These are phyloP conservation scores for Cajanus cajan DNA, from an alignment of 306 rosid genomes.

Conservation along the genomic window DNA sequence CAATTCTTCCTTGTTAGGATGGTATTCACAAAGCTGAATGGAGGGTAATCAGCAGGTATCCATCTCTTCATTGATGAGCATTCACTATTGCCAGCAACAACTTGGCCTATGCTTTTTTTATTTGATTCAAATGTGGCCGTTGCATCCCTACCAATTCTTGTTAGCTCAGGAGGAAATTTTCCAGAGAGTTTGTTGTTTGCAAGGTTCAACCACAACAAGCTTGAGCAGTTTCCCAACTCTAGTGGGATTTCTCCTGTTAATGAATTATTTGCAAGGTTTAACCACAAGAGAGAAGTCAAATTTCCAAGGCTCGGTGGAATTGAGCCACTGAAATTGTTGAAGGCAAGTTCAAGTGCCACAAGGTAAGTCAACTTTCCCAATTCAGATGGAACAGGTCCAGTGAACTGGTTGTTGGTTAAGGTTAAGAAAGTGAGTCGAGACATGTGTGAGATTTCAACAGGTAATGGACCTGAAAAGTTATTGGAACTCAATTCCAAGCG, in stretches of 20 bases:
- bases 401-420: conserved; percentile 67
- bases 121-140: conserved; percentile 55
- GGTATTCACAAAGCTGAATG: conserved; percentile 69
- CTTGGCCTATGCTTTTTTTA: background rate
- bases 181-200: conserved; percentile 75
- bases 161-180: conserved; percentile 56
- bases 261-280: conserved; percentile 75
- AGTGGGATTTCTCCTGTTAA: conserved; percentile 65
- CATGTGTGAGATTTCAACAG: conserved; percentile 63
- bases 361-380: conserved; percentile 50
- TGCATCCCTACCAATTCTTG: conserved; percentile 59
- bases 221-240: conserved; percentile 74
- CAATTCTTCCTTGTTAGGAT: conserved; percentile 82
- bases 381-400: conserved; percentile 55
- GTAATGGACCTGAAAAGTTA: conserved; percentile 75
- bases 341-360: conserved; percentile 70
- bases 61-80: conserved; percentile 81
- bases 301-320: conserved; percentile 76
- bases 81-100: conserved; percentile 66
- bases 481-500: conserved; percentile 64
- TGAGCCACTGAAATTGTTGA: conserved; percentile 61
- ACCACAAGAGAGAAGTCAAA: conserved; percentile 70
- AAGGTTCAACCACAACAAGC: conserved; percentile 89
- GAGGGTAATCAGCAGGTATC: conserved; percentile 94
- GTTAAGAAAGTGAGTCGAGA: conserved; percentile 50